These are phyloP conservation scores for Nissolia schottii DNA, from an alignment of 306 rosid genomes.

Conservation along the genomic window DNA sequence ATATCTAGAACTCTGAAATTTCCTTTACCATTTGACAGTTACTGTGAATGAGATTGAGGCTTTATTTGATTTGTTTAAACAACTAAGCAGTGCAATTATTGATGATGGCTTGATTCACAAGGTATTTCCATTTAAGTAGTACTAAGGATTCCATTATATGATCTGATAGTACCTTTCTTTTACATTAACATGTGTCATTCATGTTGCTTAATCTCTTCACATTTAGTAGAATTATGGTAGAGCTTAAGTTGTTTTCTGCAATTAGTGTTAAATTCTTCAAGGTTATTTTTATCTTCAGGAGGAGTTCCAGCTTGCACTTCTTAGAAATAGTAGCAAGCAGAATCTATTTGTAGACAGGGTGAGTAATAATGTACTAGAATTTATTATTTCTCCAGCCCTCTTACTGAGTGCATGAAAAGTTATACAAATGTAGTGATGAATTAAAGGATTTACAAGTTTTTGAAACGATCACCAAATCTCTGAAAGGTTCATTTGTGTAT, in stretches of 20 bases:
- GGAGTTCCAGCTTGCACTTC: conserved; percentile 66
- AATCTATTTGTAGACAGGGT: conserved; percentile 73
- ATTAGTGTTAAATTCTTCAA: conserved; percentile 11
- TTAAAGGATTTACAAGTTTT: not conserved
- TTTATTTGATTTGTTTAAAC: conserved; percentile 51
- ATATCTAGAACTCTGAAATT: not conserved
- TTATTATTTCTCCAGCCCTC: not conserved
- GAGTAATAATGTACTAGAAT: not conserved
- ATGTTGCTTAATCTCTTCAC: not conserved
- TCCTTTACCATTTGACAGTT: conserved; percentile 41
- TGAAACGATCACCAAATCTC: not conserved
- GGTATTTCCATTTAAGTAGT: conserved; percentile 37
- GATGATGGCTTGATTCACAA: conserved; percentile 65
- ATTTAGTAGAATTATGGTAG: not conserved
- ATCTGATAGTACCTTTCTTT: not conserved
- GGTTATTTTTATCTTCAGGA: conserved; percentile 44
- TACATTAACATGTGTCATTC: not conserved
- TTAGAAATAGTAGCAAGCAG: conserved; percentile 37
- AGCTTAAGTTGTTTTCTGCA: not conserved
- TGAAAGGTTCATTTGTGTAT: not conserved
- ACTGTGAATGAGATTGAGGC: conserved; percentile 80
- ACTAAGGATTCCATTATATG: not conserved
- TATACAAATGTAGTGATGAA: not conserved
- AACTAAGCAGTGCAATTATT: conserved; percentile 51
- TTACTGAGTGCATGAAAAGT: not conserved